Evolutionary conservation across 208 protist genomes (phyloP), one percentile per base, ranked within the genome.

Genomic region (Leishmania arabica): DNA sequence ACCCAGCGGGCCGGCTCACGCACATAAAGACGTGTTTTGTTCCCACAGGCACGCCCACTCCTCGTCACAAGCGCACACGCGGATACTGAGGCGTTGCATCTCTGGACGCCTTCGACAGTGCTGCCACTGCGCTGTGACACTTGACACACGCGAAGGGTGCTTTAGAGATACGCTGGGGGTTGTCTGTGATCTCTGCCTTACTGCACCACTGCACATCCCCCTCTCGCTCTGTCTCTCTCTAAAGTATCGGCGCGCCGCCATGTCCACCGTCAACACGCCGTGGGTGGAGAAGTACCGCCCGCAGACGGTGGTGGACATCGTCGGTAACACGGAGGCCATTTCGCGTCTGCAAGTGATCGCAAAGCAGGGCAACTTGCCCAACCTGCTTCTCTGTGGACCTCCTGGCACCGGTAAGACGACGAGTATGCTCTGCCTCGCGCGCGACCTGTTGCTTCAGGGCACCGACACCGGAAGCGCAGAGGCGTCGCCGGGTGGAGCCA

Each of bases 271-370:
- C 15, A 76, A 76, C 53, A 83, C 82, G 42, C 99, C 99, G 69
- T 99, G 99, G 99, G 95, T 99, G 53, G 99, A 99, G 87, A 99
- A 99, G 91, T 99, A 99, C 88, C 91, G 99, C 42, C 99, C 99
- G 21, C 84, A 89, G 54, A 92, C 91, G 47, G 94, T 99, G 72
- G 84, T 94, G 11, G 99, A 99, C 78, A 95, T 99, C 68, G 99
- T 99, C 0, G 99, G 99, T 64, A 99, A 99, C 91, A 91, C 95
- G 72, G 98, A 99, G 56, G 99, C 98, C 40, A 96, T 99, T 27
- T 89, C 87, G 0, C 89, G 99, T 3, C 89, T 99, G 64, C 83
- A 96, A 83, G 93, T 99, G 11, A 99, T 99, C 58, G 93, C 99
- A 13, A 71, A 90, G 65, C 93, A 99, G 79, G 98, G 99, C 17